Conservation (phyloP, 208 protist species). For the Trypanosoma caninum region DNA sequence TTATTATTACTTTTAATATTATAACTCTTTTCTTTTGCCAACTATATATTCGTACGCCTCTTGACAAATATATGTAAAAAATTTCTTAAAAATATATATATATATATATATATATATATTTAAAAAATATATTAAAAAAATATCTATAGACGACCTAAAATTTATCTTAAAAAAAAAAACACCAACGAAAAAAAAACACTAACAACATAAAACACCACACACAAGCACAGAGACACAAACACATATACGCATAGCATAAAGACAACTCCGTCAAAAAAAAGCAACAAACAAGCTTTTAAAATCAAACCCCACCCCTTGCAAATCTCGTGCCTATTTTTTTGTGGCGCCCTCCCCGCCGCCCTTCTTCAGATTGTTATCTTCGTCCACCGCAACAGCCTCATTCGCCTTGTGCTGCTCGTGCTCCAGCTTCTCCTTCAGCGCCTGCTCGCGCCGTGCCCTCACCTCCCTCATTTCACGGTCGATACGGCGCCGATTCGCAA, state of each 20-base stretch:
- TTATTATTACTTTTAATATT: no score
- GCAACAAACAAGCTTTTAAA: not conserved
- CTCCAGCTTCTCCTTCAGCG: constrained; percentile 49
- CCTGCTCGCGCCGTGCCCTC: constrained; percentile 48
- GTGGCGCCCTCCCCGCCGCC: not conserved
- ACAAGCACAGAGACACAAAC: not conserved
- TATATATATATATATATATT: not conserved
- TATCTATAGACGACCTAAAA: not conserved
- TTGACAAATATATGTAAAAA: not conserved
- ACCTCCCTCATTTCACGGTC: constrained; percentile 72
- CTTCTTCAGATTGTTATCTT: constrained; percentile 16
- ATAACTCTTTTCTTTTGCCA: no score
- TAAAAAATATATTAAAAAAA: not conserved
- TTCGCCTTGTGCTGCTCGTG: constrained; percentile 32
- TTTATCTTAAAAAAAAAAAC: no score
- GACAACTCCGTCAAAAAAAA: no score
- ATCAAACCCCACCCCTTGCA: not conserved
- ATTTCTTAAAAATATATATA: not conserved
- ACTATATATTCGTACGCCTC: not conserved
- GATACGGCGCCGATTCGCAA: constrained; percentile 77
- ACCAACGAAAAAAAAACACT: not conserved
- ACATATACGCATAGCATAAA: not conserved
- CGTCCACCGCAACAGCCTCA: constrained; percentile 15
- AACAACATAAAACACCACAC: not conserved
- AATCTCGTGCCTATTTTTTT: not conserved